These are phyloP conservation scores for Zygnema circumcarinatum DNA, from an alignment of 139 green algal genomes.

Conservation along the genomic window DNA sequence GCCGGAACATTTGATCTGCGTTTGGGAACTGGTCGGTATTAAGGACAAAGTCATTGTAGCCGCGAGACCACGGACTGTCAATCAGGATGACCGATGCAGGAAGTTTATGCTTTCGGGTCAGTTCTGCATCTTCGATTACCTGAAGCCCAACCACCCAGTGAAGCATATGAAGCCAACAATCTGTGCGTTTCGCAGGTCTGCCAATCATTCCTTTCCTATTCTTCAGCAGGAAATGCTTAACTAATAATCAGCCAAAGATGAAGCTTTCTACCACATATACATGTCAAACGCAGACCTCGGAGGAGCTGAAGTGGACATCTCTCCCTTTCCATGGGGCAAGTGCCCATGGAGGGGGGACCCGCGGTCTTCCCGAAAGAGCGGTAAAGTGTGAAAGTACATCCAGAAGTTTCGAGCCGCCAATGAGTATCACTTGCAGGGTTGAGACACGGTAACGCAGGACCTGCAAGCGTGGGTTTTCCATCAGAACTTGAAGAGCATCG, in stretches of 20 bases:
- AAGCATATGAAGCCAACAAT: too few relatives aligned
- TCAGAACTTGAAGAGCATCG: neutral
- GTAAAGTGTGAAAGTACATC: conserved; percentile 50
- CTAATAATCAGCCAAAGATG: too few relatives aligned
- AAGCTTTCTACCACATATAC: too few relatives aligned
- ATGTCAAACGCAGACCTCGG: conserved; percentile 17
- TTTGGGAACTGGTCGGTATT: conserved; percentile 40
- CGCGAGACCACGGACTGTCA: conserved; percentile 42
- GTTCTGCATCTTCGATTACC: conserved; percentile 50
- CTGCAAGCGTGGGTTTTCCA: conserved; percentile 9
- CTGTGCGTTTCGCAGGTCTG: too few relatives aligned
- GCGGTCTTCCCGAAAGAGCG: conserved; percentile 20
- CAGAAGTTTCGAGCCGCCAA: conserved; percentile 15
- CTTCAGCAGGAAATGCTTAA: conserved; percentile 3
- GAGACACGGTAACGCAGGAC: conserved; percentile 19
- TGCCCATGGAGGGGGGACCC: conserved; percentile 35
- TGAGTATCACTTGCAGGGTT: conserved; percentile 36
- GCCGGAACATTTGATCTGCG: conserved; percentile 28
- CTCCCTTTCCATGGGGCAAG: conserved; percentile 49
- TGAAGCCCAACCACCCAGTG: neutral
- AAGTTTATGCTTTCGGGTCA: conserved; percentile 14
- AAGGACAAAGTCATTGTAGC: conserved; percentile 54
- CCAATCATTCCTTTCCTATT: too few relatives aligned
- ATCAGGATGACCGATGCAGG: conserved; percentile 54
- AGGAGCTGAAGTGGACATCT: conserved; percentile 47